Evolutionary conservation across 2,329 filamentous ascomycete genomes (phyloP).

Genomic region (Aspergillus persii): DNA sequence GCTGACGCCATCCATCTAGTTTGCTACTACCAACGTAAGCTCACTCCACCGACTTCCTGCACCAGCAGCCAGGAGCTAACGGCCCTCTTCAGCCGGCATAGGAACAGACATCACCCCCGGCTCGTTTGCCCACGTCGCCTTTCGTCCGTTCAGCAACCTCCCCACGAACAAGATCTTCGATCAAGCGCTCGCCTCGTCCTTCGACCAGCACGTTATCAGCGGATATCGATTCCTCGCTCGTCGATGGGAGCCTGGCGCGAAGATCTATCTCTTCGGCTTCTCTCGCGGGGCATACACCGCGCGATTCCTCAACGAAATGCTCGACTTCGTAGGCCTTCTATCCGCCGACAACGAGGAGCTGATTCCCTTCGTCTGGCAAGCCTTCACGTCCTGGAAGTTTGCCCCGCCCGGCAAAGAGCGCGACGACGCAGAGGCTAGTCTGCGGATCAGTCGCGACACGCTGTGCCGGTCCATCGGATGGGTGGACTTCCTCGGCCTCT

Average conservation of each 20-base stretch:
- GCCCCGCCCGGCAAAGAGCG: conserved; percentile 7
- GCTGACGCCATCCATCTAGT: conserved; percentile 4
- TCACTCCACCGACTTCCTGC: background rate
- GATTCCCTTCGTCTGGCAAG: conserved; percentile 19
- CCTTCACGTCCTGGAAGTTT: conserved; percentile 16
- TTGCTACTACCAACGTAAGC: conserved; percentile 23
- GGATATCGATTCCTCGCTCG: conserved; percentile 22
- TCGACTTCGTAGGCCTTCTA: conserved; percentile 20
- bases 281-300: conserved; percentile 26
- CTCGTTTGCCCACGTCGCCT: conserved; percentile 9
- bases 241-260: conserved; percentile 13
- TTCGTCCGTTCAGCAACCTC: conserved; percentile 12
- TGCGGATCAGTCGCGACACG: conserved; percentile 13
- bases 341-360: conserved; percentile 21
- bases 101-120: conserved; percentile 16
- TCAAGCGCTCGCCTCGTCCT: conserved; percentile 15
- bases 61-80: background rate
- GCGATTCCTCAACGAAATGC: conserved; percentile 23
- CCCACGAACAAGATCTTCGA: conserved; percentile 11
- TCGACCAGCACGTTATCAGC: conserved; percentile 19
- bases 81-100: conserved; percentile 13
- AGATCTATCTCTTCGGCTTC: conserved; percentile 26
- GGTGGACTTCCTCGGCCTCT: conserved; percentile 25
- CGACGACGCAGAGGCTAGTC: conserved; percentile 1
- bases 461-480: conserved; percentile 17